Conservation (phyloP, 495 filamentous ascomycete genomes). For the Emericellopsis terricola region DNA sequence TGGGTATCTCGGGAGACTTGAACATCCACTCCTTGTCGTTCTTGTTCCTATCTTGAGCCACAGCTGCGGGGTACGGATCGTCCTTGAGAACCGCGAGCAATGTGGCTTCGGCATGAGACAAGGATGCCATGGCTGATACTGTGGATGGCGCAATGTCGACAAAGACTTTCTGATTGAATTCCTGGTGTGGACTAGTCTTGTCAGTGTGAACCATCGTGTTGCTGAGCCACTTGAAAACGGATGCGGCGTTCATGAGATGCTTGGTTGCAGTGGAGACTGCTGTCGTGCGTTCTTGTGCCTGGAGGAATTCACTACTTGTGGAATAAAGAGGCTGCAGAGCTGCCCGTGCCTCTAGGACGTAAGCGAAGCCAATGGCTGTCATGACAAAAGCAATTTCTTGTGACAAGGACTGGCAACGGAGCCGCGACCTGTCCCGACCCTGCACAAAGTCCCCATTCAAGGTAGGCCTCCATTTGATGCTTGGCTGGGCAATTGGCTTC, state of each 20-base stretch:
- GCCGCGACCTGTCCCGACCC: constrained; percentile 39
- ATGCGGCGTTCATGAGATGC: constrained; percentile 57
- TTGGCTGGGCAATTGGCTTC: constrained; percentile 25
- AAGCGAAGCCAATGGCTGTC: constrained; percentile 53
- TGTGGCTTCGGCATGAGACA: constrained; percentile 76
- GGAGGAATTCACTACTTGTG: constrained; percentile 37
- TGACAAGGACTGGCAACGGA: constrained; percentile 56
- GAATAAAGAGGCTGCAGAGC: constrained; percentile 32
- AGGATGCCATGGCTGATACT: constrained; percentile 49
- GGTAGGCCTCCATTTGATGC: constrained; percentile 69
- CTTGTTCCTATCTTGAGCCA: constrained; percentile 57
- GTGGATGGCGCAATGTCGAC: constrained; percentile 45
- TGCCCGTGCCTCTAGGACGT: constrained; percentile 49
- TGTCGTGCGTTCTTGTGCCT: constrained; percentile 41
- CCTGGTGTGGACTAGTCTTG: constrained; percentile 21
- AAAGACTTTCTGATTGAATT: constrained; percentile 16
- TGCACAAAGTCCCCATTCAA: constrained; percentile 38
- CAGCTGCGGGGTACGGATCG: constrained; percentile 71
- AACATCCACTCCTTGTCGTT: constrained; percentile 89
- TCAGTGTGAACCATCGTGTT: no score
- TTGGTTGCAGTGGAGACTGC: constrained; percentile 62
- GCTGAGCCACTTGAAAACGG: constrained; percentile 64
- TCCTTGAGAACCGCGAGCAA: constrained; percentile 81
- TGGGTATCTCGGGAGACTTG: constrained; percentile 65
- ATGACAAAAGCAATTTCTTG: constrained; percentile 69